phyloP scores from a whole-genome alignment of 208 protist genomes.

The Leishmania aethiopica region DNA sequence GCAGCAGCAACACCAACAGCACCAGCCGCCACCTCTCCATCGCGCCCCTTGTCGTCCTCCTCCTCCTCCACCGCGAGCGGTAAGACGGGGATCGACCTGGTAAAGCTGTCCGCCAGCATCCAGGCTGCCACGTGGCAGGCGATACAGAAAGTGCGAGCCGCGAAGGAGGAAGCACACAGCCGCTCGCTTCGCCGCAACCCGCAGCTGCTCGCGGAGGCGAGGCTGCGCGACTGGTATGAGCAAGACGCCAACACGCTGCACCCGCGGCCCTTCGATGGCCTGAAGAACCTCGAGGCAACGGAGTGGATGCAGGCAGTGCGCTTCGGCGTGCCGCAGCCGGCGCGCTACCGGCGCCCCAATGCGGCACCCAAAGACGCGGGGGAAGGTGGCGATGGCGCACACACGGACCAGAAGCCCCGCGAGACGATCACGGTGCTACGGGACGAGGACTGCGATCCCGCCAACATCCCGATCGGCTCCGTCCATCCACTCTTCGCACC shows the following conservation, averaged over 20 bases:
- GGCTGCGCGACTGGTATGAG: constrained; percentile 78
- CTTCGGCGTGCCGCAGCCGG: constrained; percentile 49
- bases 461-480: constrained; percentile 69
- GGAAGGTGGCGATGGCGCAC: not conserved
- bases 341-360: constrained; percentile 5
- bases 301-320: constrained; percentile 84
- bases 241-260: constrained; percentile 72
- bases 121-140: constrained; percentile 75
- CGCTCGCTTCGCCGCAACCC: constrained; percentile 63
- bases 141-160: constrained; percentile 51
- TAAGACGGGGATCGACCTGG: constrained; percentile 43
- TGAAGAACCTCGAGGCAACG: constrained; percentile 62
- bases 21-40: not conserved
- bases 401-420: not conserved
- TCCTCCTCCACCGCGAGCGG: not conserved
- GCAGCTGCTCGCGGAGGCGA: constrained; percentile 39
- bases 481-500: constrained; percentile 72
- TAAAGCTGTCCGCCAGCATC: constrained; percentile 64
- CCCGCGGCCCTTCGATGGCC: constrained; percentile 56
- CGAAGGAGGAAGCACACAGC: constrained; percentile 75
- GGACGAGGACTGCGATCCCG: constrained; percentile 47
- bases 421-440: constrained; percentile 37
- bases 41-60: not conserved
- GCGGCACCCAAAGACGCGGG: not conserved
- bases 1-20: not conserved